A percentile compares a stretch with the other conserved stretches of the same genome.
Evolutionary conservation across 768 basidiomycete genomes (phyloP).

Genomic region (Podaxis mareebaensis): DNA sequence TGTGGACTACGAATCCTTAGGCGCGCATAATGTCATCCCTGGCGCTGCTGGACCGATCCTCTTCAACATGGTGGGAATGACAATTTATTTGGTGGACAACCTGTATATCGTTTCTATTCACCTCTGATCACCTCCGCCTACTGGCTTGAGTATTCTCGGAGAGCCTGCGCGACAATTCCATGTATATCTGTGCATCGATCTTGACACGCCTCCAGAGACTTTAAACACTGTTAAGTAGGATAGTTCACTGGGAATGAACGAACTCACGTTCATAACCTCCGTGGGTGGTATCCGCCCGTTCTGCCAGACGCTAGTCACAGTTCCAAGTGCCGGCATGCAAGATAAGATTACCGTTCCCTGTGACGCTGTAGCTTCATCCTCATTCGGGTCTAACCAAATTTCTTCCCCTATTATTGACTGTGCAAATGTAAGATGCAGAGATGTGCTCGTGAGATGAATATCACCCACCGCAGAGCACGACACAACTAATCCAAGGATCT

Average conservation of each 20-base stretch:
- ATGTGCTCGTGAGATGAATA: neutral
- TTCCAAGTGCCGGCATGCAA: constrained; percentile 85
- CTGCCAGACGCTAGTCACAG: constrained; percentile 86
- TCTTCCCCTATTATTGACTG: constrained; percentile 60
- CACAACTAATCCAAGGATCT: constrained; percentile 84
- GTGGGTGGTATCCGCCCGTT: constrained; percentile 63
- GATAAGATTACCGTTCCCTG: constrained; percentile 75
- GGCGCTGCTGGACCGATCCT: too few species aligned
- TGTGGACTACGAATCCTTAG: neutral
- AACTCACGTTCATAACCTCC: constrained; percentile 57
- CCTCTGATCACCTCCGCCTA: neutral
- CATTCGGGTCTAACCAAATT: constrained; percentile 80
- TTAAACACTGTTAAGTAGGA: neutral
- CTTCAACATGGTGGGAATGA: neutral
- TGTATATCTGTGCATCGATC: constrained; percentile 76
- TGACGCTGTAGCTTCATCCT: constrained; percentile 59
- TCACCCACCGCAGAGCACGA: constrained; percentile 75
- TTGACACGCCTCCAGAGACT: constrained; percentile 76
- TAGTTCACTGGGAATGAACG: constrained; percentile 3
- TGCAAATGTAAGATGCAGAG: constrained; percentile 10
- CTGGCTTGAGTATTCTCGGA: constrained; percentile 39
- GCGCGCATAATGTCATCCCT: too few species aligned
- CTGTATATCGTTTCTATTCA: neutral
- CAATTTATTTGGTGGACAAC: neutral
- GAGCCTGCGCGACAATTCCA: constrained; percentile 68